Conservation (phyloP, 2,329 filamentous ascomycete genomes). For the Chrysoporthe cubensis region DNA sequence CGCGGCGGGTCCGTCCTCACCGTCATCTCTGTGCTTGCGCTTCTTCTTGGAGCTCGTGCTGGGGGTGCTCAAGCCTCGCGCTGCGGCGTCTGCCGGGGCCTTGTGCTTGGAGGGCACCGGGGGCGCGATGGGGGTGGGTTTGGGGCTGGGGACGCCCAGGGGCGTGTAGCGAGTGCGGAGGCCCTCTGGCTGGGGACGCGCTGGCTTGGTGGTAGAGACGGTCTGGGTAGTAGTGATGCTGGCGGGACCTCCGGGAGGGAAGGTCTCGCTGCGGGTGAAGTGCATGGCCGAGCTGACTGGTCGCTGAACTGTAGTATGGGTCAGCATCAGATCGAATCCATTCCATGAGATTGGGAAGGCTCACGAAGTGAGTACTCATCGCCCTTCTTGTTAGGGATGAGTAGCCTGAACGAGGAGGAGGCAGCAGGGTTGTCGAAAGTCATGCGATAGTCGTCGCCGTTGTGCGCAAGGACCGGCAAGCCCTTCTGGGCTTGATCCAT, state of each 20-base stretch:
- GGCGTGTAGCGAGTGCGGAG: constrained; percentile 70
- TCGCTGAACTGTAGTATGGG: constrained; percentile 42
- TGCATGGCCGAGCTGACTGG: constrained; percentile 64
- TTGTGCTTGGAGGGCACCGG: constrained; percentile 16
- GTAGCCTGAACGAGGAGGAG: constrained; percentile 58
- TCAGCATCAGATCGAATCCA: constrained; percentile 32
- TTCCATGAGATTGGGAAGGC: constrained; percentile 23
- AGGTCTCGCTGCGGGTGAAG: constrained; percentile 51
- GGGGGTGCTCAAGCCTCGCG: constrained; percentile 23
- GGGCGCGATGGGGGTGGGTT: constrained; percentile 27
- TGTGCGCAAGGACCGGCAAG: constrained; percentile 62
- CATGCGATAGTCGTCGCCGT: constrained; percentile 66
- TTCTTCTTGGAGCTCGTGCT: constrained; percentile 40
- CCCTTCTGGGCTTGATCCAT: constrained; percentile 57
- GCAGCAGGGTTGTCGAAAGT: constrained; percentile 56
- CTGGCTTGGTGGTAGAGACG: constrained; percentile 49
- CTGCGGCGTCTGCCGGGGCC: constrained; percentile 20
- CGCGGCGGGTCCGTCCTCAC: constrained; percentile 29
- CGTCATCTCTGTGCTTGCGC: constrained; percentile 44
- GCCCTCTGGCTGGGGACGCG: constrained; percentile 68
- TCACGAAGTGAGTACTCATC: constrained; percentile 32
- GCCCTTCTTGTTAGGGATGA: constrained; percentile 62
- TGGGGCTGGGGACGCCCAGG: constrained; percentile 54
- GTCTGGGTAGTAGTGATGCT: constrained; percentile 44
- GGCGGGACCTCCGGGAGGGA: constrained; percentile 24